Percentiles rank a stretch among this genome's conserved stretches.
Conservation (phyloP, 495 filamentous ascomycete species). For the Staphylotrichum longicolle region DNA sequence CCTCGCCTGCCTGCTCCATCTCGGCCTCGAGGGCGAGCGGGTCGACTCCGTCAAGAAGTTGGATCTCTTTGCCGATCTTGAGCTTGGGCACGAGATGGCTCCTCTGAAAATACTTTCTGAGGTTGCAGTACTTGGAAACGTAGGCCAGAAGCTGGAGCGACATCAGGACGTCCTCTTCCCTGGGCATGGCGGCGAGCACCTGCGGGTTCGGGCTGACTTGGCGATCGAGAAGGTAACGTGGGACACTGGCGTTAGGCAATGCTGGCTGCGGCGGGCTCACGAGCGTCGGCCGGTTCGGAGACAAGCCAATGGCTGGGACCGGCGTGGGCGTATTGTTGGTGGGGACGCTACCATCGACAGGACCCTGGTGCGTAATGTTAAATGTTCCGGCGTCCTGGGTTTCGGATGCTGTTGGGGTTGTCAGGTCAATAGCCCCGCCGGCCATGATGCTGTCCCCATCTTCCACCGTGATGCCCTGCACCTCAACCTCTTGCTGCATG, state of each 20-base stretch:
- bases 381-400: constrained; percentile 83
- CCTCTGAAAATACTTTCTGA: constrained; percentile 90
- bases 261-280: constrained; percentile 70
- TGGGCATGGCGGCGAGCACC: constrained; percentile 81
- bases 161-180: constrained; percentile 97
- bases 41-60: constrained; percentile 69
- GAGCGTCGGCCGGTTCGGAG: constrained; percentile 70
- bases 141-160: constrained; percentile 97
- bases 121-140: constrained; percentile 97
- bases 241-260: constrained; percentile 60
- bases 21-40: constrained; percentile 39
- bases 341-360: constrained; percentile 83
- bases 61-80: constrained; percentile 81
- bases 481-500: constrained; percentile 73
- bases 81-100: constrained; percentile 91
- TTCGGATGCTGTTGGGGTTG: constrained; percentile 76
- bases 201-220: constrained; percentile 61
- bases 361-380: constrained; percentile 90
- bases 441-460: constrained; percentile 77
- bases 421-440: constrained; percentile 68
- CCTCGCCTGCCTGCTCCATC: constrained; percentile 52
- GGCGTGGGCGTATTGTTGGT: constrained; percentile 51
- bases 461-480: constrained; percentile 73
- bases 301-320: constrained; percentile 67
- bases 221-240: constrained; percentile 73